These are phyloP conservation scores for Fusarium sp. DNA, from an alignment of 2,329 filamentous ascomycete genomes.

Conservation along the genomic window DNA sequence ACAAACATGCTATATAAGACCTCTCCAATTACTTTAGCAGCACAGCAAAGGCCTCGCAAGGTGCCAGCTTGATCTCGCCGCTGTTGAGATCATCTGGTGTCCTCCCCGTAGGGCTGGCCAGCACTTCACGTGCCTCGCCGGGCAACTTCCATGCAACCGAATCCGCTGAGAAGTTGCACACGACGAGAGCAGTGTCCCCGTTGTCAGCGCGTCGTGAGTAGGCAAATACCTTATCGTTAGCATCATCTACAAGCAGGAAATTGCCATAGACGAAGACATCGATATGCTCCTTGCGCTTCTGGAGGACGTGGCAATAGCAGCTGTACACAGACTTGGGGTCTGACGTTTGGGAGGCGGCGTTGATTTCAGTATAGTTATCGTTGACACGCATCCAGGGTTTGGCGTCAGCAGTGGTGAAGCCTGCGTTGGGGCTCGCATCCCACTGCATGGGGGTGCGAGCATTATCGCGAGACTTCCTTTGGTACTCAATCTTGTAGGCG, in stretches of 20 bases:
- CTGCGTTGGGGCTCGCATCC: conserved; percentile 68
- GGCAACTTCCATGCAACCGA: conserved; percentile 49
- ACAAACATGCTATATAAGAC: not conserved
- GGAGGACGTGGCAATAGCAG: conserved; percentile 72
- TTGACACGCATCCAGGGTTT: conserved; percentile 79
- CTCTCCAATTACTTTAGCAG: conserved; percentile 41
- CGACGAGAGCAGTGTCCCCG: conserved; percentile 51
- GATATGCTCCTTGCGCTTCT: conserved; percentile 68
- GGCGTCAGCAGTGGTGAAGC: conserved; percentile 67
- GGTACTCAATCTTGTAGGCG: conserved; percentile 59
- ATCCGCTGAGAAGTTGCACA: conserved; percentile 55
- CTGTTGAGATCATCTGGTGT: conserved; percentile 45
- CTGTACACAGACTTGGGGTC: conserved; percentile 65
- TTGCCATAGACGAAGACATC: conserved; percentile 76
- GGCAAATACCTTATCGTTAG: conserved; percentile 53
- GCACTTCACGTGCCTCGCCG: conserved; percentile 48
- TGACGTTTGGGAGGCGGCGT: conserved; percentile 66
- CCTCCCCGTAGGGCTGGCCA: conserved; percentile 52
- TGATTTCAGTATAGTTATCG: conserved; percentile 70
- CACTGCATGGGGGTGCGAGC: conserved; percentile 79
- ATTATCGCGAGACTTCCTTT: conserved; percentile 74
- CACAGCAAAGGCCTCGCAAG: conserved; percentile 54
- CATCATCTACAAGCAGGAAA: conserved; percentile 55
- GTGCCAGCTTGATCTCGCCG: conserved; percentile 49
- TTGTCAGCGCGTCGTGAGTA: conserved; percentile 52